Base-by-base conservation (phyloP, 75 land plant genomes). In the Isoetes taiwanensis region DNA sequence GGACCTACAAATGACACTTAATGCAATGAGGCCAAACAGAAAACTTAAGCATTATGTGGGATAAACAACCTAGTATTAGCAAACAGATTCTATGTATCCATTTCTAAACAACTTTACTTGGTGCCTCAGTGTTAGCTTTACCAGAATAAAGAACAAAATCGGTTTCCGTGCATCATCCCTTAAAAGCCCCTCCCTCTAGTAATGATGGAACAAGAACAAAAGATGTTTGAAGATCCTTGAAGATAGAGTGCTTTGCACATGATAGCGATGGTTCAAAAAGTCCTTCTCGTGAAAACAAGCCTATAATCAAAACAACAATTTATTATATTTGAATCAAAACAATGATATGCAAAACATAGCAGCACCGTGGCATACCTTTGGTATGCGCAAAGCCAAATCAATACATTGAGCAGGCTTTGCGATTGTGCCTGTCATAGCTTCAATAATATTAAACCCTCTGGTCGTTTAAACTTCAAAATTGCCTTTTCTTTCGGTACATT, bases 101-200 rank as follows among this genome's bases (percentile, higher is more conserved):
- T n/a, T n/a, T n/a, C n/a, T n/a, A n/a, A n/a, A n/a, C n/a, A n/a
- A n/a, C n/a, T n/a, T n/a, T n/a, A n/a, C n/a, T n/a, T n/a, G n/a
- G n/a, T n/a, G n/a, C n/a, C n/a, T n/a, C n/a, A n/a, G n/a, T n/a
- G n/a, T n/a, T n/a, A 52, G 32, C 32, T 32, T 6, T 80, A 88
- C 94, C 78, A 80, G 82, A 43, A 74, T 59, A 9, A 78, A 72
- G 29, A 80, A 26, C 30, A 90, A 52, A 30, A 90, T 57, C 26
- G 96, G 97, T 42, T 90, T 90, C 21, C 94, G 72, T 21, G 88
- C 94, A 75, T 90, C 97, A 34, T 79, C 70, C n/a, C n/a, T 29
- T 72, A 77, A 21, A 86, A 64, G 28, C 68, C 43, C 10, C 79
- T 65, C 94, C 94, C 86, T 55, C 76, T 66, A 16, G 78, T 58